Percentiles rank a stretch among this genome's conserved stretches.
Evolutionary conservation across 225 moss, liverwort and hornwort species (phyloP).

Genomic region (Marchantia paleacea): DNA sequence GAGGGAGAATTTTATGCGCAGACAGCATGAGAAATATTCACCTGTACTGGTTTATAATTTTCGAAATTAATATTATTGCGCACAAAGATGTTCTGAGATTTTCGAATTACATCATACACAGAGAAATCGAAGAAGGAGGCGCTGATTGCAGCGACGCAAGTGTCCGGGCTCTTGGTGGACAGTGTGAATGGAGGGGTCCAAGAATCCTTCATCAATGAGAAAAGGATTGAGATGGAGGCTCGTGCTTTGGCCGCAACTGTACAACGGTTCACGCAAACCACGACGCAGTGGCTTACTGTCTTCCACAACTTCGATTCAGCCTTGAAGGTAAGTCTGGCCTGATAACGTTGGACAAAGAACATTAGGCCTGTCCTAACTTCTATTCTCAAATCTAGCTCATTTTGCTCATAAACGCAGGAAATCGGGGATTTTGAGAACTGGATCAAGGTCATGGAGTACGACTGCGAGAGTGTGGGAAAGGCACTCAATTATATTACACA

Average conservation of each 20-base stretch:
- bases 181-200: slow-evolving; percentile 89
- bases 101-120: slow-evolving; percentile 17
- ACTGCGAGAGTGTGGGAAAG: slow-evolving; percentile 56
- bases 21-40: too few relatives aligned
- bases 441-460: slow-evolving; percentile 88
- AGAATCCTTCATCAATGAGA: slow-evolving; percentile 74
- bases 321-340: slow-evolving; percentile 50
- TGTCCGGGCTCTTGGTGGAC: slow-evolving; percentile 65
- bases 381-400: neutral
- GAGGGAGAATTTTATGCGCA: too few relatives aligned
- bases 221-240: slow-evolving; percentile 76
- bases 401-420: slow-evolving; percentile 40
- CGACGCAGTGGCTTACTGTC: slow-evolving; percentile 70
- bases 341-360: too few relatives aligned
- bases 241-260: slow-evolving; percentile 72
- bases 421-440: slow-evolving; percentile 96
- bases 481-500: slow-evolving; percentile 41
- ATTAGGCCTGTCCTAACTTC: neutral
- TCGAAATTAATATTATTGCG: too few relatives aligned
- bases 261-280: slow-evolving; percentile 65
- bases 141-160: slow-evolving; percentile 48
- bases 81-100: too few relatives aligned
- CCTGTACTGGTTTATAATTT: too few relatives aligned
- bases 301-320: slow-evolving; percentile 72
- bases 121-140: slow-evolving; percentile 74